These are phyloP conservation scores for Phytophthora agathidicida DNA, from an alignment of 352 stramenopile species.

Conservation along the genomic window DNA sequence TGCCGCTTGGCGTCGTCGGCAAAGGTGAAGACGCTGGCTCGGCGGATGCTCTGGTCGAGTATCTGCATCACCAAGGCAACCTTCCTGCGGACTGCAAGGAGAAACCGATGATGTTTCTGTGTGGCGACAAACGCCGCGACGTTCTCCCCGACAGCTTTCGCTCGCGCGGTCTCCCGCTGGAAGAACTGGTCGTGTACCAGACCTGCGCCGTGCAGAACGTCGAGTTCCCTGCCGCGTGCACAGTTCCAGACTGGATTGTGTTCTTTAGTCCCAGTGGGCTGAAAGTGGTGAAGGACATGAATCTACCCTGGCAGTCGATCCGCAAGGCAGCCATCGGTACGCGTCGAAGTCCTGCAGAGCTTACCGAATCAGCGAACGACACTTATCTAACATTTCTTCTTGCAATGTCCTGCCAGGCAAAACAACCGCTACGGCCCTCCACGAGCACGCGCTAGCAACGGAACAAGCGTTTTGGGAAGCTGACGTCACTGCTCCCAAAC, in stretches of 20 bases:
- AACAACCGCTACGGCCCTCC: slow-evolving; percentile 65
- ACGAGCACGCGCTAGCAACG: slow-evolving; percentile 47
- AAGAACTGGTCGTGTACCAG: slow-evolving; percentile 75
- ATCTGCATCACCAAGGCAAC: slow-evolving; percentile 45
- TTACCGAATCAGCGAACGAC: neutral
- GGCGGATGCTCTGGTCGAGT: slow-evolving; percentile 58
- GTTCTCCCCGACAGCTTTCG: slow-evolving; percentile 70
- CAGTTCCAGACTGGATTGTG: slow-evolving; percentile 64
- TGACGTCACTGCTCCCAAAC: slow-evolving; percentile 57
- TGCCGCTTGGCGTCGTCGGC: slow-evolving; percentile 56
- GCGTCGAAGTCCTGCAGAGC: slow-evolving; percentile 6
- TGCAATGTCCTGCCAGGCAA: slow-evolving; percentile 47
- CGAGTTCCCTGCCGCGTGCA: slow-evolving; percentile 40
- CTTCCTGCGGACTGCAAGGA: slow-evolving; percentile 39
- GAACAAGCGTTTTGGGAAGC: slow-evolving; percentile 50
- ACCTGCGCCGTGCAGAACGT: slow-evolving; percentile 58
- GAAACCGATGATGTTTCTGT: slow-evolving; percentile 78
- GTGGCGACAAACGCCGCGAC: slow-evolving; percentile 73
- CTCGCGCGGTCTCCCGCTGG: slow-evolving; percentile 42
- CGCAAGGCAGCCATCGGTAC: slow-evolving; percentile 81
- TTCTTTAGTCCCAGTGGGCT: slow-evolving; percentile 88
- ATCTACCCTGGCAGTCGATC: slow-evolving; percentile 57
- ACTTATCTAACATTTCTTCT: slow-evolving; percentile 6
- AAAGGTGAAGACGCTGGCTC: slow-evolving; percentile 75
- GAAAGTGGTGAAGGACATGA: slow-evolving; percentile 51